Evolutionary conservation across 495 filamentous ascomycete genomes (phyloP), one percentile per base, ranked within the genome.

Genomic region (Neurospora sp.): DNA sequence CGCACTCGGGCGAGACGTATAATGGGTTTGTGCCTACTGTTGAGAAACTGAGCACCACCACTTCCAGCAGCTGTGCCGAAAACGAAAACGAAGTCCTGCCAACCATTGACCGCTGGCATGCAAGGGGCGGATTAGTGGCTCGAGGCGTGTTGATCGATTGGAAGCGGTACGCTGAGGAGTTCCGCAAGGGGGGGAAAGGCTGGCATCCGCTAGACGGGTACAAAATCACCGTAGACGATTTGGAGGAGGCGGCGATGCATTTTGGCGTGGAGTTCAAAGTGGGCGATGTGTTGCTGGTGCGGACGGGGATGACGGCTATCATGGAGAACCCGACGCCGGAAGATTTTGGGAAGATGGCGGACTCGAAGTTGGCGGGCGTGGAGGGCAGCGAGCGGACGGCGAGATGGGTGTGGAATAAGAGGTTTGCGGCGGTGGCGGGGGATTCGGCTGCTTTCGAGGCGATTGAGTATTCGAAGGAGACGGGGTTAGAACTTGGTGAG

Each of bases 241-340:
- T 94, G 2, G 82, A 87, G 69, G 83, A 83, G 12, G 90, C 90
- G 27, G 92, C 88, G 18, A 81, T 78, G 70, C 85, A 86, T 44
- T 86, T 90, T 73, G 85, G 85, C 11, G 83, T 89, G 62, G 85
- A 89, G 76, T 88, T 91, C 73, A 84, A 84, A 20, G 82, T 77
- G 11, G 85, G 84, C 9, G 92, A 94, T 74, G 87, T 94, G 39
- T 83, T 94, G 23, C 84, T 93, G 70, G 76, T 94, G 39, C 86
- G 92, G 54, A 89, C 87, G 1, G 91, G 92, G 0, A 90, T 90
- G 77, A 87, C 89, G 39, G 85, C 89, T 69, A 78, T 85, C 12
- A 89, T 92, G 74, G 77, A 87, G 72, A 76, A 78, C 5, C 81
- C 82, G 4, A 78, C 76, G 12, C 77, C 81, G 0, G 82, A 88